A percentile compares a stretch with the other conserved stretches of the same genome.
Conservation (phyloP, 2,329 filamentous ascomycete genomes). For the Blumeriella jaapii region DNA sequence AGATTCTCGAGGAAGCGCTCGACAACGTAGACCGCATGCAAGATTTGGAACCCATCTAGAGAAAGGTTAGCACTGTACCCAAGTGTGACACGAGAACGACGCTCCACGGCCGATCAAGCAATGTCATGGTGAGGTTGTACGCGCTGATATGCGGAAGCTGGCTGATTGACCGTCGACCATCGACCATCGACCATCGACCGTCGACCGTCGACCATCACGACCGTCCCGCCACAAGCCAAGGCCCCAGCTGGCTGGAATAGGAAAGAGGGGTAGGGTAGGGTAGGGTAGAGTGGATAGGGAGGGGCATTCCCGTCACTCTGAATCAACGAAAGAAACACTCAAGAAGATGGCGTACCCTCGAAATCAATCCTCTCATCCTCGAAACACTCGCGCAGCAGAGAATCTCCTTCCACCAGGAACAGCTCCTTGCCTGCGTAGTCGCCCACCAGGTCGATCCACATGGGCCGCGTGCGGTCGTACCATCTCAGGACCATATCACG, state of each 20-base stretch:
- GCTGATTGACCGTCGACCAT: no score
- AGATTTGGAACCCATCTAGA: constrained; percentile 52
- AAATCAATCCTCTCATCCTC: constrained; percentile 54
- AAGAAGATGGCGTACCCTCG: constrained; percentile 31
- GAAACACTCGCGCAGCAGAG: constrained; percentile 54
- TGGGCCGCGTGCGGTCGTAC: constrained; percentile 33
- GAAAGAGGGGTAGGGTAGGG: no score
- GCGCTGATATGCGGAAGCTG: no score
- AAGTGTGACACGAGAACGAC: neutral
- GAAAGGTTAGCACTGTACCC: constrained; percentile 10
- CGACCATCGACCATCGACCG: no score
- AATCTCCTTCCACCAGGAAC: constrained; percentile 64
- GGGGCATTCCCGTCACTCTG: no score
- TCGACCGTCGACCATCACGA: neutral
- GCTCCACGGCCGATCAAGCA: neutral
- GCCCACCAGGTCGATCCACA: constrained; percentile 54
- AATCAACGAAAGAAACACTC: no score
- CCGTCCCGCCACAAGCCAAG: neutral
- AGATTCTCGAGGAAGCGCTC: constrained; percentile 54
- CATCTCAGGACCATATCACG: constrained; percentile 17
- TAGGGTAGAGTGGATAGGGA: neutral
- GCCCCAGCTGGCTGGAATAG: neutral
- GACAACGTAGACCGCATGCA: constrained; percentile 59
- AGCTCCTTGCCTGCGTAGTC: constrained; percentile 66
- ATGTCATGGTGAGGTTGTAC: no score